Conservation (phyloP, 2,329 filamentous ascomycete species). For the Bipolaris zeicola region DNA sequence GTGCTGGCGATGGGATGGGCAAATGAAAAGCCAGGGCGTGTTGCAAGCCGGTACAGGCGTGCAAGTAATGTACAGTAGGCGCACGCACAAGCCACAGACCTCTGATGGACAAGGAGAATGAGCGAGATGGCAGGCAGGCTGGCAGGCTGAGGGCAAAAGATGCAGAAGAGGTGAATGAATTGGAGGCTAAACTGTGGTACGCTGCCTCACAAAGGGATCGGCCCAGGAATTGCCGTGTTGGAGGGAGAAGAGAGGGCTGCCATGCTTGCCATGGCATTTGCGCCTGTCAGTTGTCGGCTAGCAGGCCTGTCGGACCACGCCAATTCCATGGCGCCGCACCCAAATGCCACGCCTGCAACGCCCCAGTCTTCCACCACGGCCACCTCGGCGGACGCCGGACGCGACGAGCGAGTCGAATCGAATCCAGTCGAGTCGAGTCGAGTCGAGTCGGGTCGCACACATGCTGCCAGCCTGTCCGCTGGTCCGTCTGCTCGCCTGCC, state of each 20-base stretch:
- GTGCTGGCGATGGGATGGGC: not conserved
- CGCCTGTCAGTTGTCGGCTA: conserved; percentile 8
- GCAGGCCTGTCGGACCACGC: conserved; percentile 1
- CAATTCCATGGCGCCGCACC: conserved; percentile 9
- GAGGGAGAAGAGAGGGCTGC: not conserved
- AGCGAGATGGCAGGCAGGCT: not conserved
- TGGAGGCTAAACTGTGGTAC: not conserved
- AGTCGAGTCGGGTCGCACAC: not conserved
- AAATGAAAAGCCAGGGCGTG: not conserved
- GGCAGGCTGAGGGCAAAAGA: not conserved
- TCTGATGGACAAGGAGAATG: not conserved
- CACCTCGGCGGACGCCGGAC: conserved; percentile 3
- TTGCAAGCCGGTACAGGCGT: not conserved
- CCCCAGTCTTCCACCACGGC: not conserved
- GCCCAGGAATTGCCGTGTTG: conserved; percentile 1
- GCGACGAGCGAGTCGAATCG: not conserved
- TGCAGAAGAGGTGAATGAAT: not conserved
- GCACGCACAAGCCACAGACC: conserved; percentile 1
- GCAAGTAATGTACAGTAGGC: not conserved
- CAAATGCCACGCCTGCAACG: conserved; percentile 4
- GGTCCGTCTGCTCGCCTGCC: too few relatives aligned
- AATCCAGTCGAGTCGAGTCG: not conserved
- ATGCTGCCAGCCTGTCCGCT: not conserved
- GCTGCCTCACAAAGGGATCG: conserved; percentile 10
- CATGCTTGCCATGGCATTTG: not conserved